Conservation (phyloP, 805 yeast genomes). For the Yarrowia alimentaria region DNA sequence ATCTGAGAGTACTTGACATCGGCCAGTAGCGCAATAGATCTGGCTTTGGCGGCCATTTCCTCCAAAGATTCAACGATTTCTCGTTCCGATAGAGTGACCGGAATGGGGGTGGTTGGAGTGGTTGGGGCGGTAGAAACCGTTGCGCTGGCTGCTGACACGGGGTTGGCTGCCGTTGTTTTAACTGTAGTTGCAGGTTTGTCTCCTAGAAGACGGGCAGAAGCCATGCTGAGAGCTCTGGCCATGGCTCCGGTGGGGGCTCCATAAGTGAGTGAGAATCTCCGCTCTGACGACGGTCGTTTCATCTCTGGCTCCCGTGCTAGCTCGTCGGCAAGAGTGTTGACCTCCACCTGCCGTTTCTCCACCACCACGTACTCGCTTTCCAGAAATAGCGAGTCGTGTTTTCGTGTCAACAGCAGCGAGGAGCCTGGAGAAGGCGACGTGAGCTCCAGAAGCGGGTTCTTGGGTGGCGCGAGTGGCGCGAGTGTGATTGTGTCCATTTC, state of each 20-base stretch:
- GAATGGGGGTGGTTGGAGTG: not conserved
- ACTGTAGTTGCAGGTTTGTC: too few relatives aligned
- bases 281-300: slow-evolving; percentile 20
- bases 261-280: slow-evolving; percentile 40
- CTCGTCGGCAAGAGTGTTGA: slow-evolving; percentile 93
- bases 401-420: not conserved
- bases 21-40: slow-evolving; percentile 83
- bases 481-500: not conserved
- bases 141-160: slow-evolving; percentile 4
- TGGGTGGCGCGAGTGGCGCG: too few relatives aligned
- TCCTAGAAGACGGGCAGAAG: slow-evolving; percentile 85
- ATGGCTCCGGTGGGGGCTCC: slow-evolving; percentile 78
- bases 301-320: slow-evolving; percentile 48
- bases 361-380: slow-evolving; percentile 92
- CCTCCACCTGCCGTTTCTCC: slow-evolving; percentile 92
- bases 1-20: slow-evolving; percentile 86
- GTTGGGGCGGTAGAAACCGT: not conserved
- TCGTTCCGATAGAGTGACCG: not conserved
- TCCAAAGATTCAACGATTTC: slow-evolving; percentile 47
- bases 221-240: slow-evolving; percentile 80
- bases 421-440: slow-evolving; percentile 16
- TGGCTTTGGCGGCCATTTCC: slow-evolving; percentile 81
- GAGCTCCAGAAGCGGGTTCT: slow-evolving; percentile 13
- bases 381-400: slow-evolving; percentile 35
- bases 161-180: too few relatives aligned